Base-by-base conservation (phyloP, 441 rosid genomes). In the Hura crepitans region DNA sequence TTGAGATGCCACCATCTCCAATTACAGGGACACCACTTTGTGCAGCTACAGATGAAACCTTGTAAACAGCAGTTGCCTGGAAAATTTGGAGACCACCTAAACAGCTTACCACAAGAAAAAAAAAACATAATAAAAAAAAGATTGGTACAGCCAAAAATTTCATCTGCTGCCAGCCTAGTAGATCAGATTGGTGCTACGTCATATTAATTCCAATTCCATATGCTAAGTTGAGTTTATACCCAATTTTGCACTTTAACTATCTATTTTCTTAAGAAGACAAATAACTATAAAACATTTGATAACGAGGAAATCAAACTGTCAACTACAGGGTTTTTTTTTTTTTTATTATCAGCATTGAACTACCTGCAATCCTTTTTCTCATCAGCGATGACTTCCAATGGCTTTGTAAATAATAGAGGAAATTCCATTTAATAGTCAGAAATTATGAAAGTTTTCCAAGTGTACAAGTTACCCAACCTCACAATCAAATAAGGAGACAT, bases 1-100 rank as follows among this genome's bases (percentile, higher is more conserved):
- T 85, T 77, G 94, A 88, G 78, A 93, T 88, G 62, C 96, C 98
- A 73, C 98, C 98, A 83, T 93, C 98, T 0, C 96, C 98, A 77
- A 94, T 83, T 35, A 88, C 90, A 23, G 97, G 97, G 25, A 91
- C 81, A 72, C 87, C 88, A 62, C 83, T 75, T 71, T 81, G 89
- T n/a, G 93, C 79, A 70, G 98, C 92, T 8, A 91, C 56, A 37
- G 89, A 84, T 65, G 97, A 82, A 59, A 91, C 97, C 83, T 91
- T 91, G 81, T 88, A 93, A 53, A 93, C 93, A 53, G 97, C 97
- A 74, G 97, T 86, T 73, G 97, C 97, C 98, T 93, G 82, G 45
- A 35, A 67, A 74, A 35, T 59, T n/a, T 57, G 50, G 28, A 54
- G 61, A 22, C 65, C 77, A 46, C 56, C 8, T 72, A 69, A 49